Base-by-base conservation (phyloP, 2,329 filamentous ascomycete genomes). In the Exophiala aquamarina region DNA sequence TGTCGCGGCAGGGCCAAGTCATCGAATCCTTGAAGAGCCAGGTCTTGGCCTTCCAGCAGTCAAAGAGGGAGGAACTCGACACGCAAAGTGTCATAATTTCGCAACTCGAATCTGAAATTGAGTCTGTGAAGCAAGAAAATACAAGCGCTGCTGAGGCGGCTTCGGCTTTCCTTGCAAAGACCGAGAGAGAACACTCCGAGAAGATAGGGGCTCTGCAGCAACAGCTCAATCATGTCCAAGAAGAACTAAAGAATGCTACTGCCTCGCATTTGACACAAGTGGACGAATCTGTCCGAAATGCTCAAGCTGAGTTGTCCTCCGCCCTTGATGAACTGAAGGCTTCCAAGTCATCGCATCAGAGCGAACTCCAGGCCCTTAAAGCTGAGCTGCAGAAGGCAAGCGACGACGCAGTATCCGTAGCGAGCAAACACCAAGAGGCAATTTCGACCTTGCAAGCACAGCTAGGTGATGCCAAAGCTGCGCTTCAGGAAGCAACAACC, bases 191-290 rank as follows among this genome's bases (percentile, higher is more conserved):
- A 6, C 47, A 56, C 15, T 20, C 38, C 1, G 44, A 49, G 28
- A 45, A 51, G 32, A 17, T 56, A 5, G 41, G 43, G 14, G 39
- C 34, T 17, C 35, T 54, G 6, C 45, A 51, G 29, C 26, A 64
- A 36, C 56, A 69, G 41, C 56, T 71, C 14, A 59, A 64, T 43
- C 61, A 64, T 14, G 63, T 68, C 7, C 65, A 63, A 15, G 57
- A 63, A 26, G 61, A 63, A 6, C 55, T 70, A 15, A 62, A 67
- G 18, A 50, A 58, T 2, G 57, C 66, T n/a, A 59, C 64, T 37
- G 44, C 53, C 9, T 50, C 56, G 18, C 61, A 66, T 18, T 55
- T 61, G 33, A 62, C 61, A 17, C 60, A 60, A 19, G 54, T 70
- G 8, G 63, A 68, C 15, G 54, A 59, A 7, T 55, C 65, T 13